Evolutionary conservation across 2,329 filamentous ascomycete genomes (phyloP), one percentile per base, ranked within the genome.

Genomic region (Biscogniauxia mediterranea): DNA sequence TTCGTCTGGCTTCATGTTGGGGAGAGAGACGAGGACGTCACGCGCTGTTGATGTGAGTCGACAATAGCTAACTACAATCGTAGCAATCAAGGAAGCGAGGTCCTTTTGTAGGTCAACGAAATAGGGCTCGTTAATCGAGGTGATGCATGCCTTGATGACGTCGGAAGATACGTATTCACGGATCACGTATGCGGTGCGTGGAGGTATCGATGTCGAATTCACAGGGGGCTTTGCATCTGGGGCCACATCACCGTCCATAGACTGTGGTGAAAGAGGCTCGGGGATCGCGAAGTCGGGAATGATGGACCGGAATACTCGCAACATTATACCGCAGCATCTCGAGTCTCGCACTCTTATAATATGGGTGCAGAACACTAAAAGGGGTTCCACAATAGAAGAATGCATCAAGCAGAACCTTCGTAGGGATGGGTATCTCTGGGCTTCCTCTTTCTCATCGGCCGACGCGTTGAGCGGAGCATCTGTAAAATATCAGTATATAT

Each of bases 51-150:
- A 71, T 7, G 89, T 93, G 32, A 85, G 76, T 0, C 85, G 80
- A 13, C 86, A 85, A 73, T 97, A 97, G 63, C 90, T 85, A 8
- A 89, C 84, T 69, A 97, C 82, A 63, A 98, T 95, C 3, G 89
- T 85, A 0, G 93, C 93, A 64, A 99, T 97, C 46, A 98, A 82
- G 21, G 88, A 85, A 0, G 93, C 94, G 21, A 99, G 83, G 56
- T 99, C 93, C 73, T 93, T 94, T 71, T 99, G 95, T 64, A 96
- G 86, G 68, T 99, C 95, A 38, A 97, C 93, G 76, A 98, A 99
- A 76, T 98, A 97, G 0, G 92, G 89, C 68, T 99, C 95, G 76
- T 98, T 91, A 56, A 99, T 86, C 1, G 91, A 96, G 1, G 89
- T 91, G 73, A 97, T 91, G 70, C 91, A 94, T 0, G 93, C 92